Evolutionary conservation across 495 filamentous ascomycete genomes (phyloP), one percentile per base, ranked within the genome.

Genomic region (Letharia lupina): DNA sequence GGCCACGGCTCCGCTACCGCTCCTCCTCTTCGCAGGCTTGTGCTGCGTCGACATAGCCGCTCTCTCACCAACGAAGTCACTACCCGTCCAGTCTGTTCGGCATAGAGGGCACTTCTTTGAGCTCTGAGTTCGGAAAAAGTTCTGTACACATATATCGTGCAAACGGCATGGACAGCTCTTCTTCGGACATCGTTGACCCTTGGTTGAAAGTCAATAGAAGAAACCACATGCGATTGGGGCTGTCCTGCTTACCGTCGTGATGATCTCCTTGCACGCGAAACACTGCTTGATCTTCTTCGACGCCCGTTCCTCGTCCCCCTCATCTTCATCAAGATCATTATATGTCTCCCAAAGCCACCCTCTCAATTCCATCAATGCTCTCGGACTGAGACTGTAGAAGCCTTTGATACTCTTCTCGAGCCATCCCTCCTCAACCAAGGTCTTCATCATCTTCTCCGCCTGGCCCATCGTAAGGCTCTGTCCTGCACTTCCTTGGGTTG

Each of bases 191-290:
- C 93, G 84, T 82, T 93, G 87, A 8, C 93, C 93, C 83, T 86
- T 63, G 28, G 60, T 48, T 6, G 48, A 63, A 42, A 16, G 69
- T 60, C 52, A 66, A 12, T 41, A 20, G 7, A 44, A 7, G 6
- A 42, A 18, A 16, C 9, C 63, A 73, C 45, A 64, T 56, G 9
- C 31, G n/a, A 48, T 4, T 18, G 58, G 64, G 59, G 58, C 44
- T 60, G 56, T 11, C 28, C 52, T 62, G 80, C 83, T 73, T 70
- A 85, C 85, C 67, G 90, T 77, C 11, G 92, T 98, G 65, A 97
- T 83, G 64, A 98, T 89, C 74, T 97, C 92, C 75, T 85, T 90
- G 74, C 94, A 98, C 3, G 89, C 91, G 73, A 87, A 82, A 76
- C 94, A 98, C 66, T 86, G 84, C 83, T 94, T 96, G 73, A 98